phyloP scores from a whole-genome alignment of 1,284 basidiomycete species.

The Vanrija humicola region DNA sequence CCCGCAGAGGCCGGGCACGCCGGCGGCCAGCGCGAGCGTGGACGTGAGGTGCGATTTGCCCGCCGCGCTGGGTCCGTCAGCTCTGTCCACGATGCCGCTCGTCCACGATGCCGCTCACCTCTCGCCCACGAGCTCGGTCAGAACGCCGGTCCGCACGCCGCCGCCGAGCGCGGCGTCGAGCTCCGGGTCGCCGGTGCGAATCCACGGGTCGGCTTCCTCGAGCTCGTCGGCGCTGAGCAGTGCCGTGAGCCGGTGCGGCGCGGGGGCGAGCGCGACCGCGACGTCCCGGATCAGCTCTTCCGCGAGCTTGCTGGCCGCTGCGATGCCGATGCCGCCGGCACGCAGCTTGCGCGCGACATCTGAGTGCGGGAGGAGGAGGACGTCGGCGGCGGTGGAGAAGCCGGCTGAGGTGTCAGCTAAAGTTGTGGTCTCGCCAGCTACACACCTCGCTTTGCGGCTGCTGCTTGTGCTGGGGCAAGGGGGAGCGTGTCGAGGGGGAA shows the following conservation, averaged over 20 bases:
- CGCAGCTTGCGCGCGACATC: constrained; percentile 38
- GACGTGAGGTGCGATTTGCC: constrained; percentile 84
- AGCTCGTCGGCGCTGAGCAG: constrained; percentile 13
- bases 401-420: constrained; percentile 23
- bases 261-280: constrained; percentile 26
- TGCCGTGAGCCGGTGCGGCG: constrained; percentile 12
- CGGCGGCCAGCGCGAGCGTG: constrained; percentile 69
- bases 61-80: constrained; percentile 58
- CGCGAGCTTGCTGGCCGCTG: constrained; percentile 8
- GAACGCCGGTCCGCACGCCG: constrained; percentile 67
- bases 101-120: constrained; percentile 56
- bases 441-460: constrained; percentile 33
- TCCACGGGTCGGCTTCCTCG: constrained; percentile 13
- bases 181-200: constrained; percentile 62
- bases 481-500: constrained; percentile 33
- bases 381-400: constrained; percentile 34
- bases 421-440: not conserved
- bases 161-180: constrained; percentile 68
- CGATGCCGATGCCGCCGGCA: constrained; percentile 13
- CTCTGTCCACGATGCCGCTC: not conserved
- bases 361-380: constrained; percentile 36
- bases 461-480: constrained; percentile 22
- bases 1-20: constrained; percentile 58
- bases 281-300: constrained; percentile 23
- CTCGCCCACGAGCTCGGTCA: constrained; percentile 84